phyloP scores from a whole-genome alignment of 129 eudicot genomes.

The Centella asiatica region DNA sequence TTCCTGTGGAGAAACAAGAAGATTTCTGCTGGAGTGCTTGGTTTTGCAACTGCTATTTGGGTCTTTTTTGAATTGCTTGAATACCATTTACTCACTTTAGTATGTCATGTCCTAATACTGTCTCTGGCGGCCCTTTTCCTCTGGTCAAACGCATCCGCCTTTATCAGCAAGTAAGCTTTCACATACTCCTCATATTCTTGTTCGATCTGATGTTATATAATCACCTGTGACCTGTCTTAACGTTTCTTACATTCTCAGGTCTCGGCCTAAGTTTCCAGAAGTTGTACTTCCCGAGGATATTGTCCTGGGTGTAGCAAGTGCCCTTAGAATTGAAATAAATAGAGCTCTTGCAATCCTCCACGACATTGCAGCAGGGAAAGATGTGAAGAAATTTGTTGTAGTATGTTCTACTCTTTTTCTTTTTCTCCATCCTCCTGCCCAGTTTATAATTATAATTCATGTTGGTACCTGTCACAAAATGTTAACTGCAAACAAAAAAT shows the following conservation, averaged over 20 bases:
- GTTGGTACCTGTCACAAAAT: not conserved
- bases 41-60: constrained; percentile 79
- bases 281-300: constrained; percentile 59
- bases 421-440: not conserved
- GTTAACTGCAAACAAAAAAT: not conserved
- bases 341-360: constrained; percentile 44
- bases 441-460: not conserved
- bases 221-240: not conserved
- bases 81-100: constrained; percentile 79
- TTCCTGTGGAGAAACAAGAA: constrained; percentile 91
- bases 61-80: constrained; percentile 76
- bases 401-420: constrained; percentile 38
- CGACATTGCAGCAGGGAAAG: constrained; percentile 69
- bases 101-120: constrained; percentile 64
- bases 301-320: constrained; percentile 52
- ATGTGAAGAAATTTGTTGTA: constrained; percentile 66
- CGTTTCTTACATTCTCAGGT: constrained; percentile 25
- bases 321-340: constrained; percentile 62
- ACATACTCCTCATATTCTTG: not conserved
- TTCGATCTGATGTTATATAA: not conserved
- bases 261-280: constrained; percentile 79
- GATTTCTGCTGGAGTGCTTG: constrained; percentile 57
- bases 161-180: constrained; percentile 65
- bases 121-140: constrained; percentile 51
- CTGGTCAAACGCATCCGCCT: constrained; percentile 75